Percentiles rank a stretch among this genome's conserved stretches.
Conservation (phyloP, 1,139 yeast species). For the Suzukiozyma palmioleophila region DNA sequence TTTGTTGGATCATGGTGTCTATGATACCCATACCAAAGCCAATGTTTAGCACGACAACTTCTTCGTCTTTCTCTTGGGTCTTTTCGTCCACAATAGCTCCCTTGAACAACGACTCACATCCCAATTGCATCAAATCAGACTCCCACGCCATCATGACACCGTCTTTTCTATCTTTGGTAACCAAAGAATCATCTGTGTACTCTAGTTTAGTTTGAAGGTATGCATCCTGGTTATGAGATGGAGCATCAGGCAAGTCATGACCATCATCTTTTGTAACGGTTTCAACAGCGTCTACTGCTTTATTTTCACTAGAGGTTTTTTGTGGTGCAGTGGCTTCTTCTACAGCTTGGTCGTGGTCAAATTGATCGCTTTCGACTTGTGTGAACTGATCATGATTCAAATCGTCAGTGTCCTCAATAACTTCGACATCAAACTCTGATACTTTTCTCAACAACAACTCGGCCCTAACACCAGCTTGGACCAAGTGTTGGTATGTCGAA, state of each 20-base stretch:
- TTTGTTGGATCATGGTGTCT: constrained; percentile 66
- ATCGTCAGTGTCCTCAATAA: constrained; percentile 29
- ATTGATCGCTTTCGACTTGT: constrained; percentile 7
- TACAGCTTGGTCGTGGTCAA: too few species aligned
- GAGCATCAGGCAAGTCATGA: constrained; percentile 32
- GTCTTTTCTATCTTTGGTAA: constrained; percentile 70
- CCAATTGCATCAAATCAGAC: constrained; percentile 70
- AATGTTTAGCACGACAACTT: constrained; percentile 63
- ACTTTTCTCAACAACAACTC: constrained; percentile 76
- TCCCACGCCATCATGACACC: constrained; percentile 99
- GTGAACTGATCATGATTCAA: constrained; percentile 15
- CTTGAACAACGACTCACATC: constrained; percentile 64
- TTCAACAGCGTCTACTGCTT: constrained; percentile 9
- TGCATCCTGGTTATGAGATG: constrained; percentile 60
- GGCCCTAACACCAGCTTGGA: constrained; percentile 88
- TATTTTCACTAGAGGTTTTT: constrained; percentile 8
- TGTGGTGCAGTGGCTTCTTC: too few species aligned
- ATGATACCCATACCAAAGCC: constrained; percentile 98
- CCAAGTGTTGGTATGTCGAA: constrained; percentile 50
- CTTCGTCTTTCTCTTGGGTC: constrained; percentile 26
- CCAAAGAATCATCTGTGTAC: constrained; percentile 65
- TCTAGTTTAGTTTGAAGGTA: constrained; percentile 65
- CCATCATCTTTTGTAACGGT: constrained; percentile 14
- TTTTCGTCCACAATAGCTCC: constrained; percentile 23
- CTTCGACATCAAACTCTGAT: constrained; percentile 51